Evolutionary conservation across 495 filamentous ascomycete species (phyloP), one percentile per base, ranked within the genome.

Genomic region (Annulohypoxylon maeteangense): DNA sequence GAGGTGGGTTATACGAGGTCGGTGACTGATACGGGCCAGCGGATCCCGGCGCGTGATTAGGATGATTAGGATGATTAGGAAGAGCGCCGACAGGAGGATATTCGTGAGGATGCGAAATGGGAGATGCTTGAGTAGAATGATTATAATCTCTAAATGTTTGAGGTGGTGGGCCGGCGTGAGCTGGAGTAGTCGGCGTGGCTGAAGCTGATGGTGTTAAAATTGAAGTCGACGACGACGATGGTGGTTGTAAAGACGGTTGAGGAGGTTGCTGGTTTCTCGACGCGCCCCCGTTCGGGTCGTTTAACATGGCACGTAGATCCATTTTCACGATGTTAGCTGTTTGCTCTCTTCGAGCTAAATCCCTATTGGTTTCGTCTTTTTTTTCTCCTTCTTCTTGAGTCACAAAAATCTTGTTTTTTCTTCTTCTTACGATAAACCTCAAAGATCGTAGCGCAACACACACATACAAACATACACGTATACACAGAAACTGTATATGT

Each of bases 251-350:
- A 67, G 67, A 68, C 65, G 38, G 75, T 40, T 65, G 73, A 66
- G 57, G 55, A 65, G 50, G 71, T 48, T 59, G 65, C 36, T 72
- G 57, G 10, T 63, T 72, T 62, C 47, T 73, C 56, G 77, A 72
- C 59, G 75, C 78, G 65, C 76, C 78, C 63, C 78, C 78, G 68
- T 82, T 79, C 16, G 75, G 74, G 7, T 78, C 81, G 78, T 87
- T 88, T 62, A 89, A 78, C 75, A 89, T 86, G 16, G 80, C 82
- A 74, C 81, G 77, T 64, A 89, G 78, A 81, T 89, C 86, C 87
- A 89, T 89, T 61, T 68, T 81, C 74, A 61, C 68, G 60, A 66
- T 50, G 20, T 22, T 27, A 51, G 34, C 64, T 61, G 60, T 72
- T 65, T 68, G 42, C 40, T 74, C 75, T 40, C 32, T 78, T 65